phyloP scores from a whole-genome alignment of 805 yeast species.

The Kuraishia piskuri region DNA sequence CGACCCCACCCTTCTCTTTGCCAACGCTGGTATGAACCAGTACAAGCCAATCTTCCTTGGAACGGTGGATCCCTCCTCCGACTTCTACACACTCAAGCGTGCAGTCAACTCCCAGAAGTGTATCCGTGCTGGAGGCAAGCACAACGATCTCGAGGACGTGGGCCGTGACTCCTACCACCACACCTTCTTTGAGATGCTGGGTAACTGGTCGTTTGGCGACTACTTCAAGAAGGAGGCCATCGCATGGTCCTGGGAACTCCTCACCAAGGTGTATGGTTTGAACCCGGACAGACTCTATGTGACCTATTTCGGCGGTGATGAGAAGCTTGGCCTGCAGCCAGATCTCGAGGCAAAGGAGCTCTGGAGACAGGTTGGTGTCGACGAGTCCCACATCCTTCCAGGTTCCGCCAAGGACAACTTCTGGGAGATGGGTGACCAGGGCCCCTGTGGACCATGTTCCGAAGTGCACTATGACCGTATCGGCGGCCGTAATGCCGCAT shows the following conservation, averaged over 20 bases:
- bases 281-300: conserved; percentile 79
- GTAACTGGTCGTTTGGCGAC: conserved; percentile 99
- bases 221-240: conserved; percentile 95
- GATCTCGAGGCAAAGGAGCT: conserved; percentile 87
- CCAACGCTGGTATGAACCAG: conserved; percentile 99
- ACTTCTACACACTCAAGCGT: conserved; percentile 73
- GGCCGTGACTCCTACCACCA: conserved; percentile 98
- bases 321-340: conserved; percentile 71
- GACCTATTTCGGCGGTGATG: conserved; percentile 94
- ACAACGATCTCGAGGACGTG: conserved; percentile 95
- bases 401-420: conserved; percentile 89
- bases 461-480: conserved; percentile 97
- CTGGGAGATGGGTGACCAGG: conserved; percentile 99
- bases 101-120: conserved; percentile 97
- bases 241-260: conserved; percentile 80
- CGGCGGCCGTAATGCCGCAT: conserved; percentile 94
- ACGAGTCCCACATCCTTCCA: conserved; percentile 87
- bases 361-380: conserved; percentile 85
- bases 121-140: conserved; percentile 99
- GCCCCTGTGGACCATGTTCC: conserved; percentile 99
- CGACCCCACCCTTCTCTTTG: conserved; percentile 93
- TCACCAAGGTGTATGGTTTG: conserved; percentile 79
- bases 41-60: conserved; percentile 96
- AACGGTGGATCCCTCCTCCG: conserved; percentile 91
- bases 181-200: conserved; percentile 98